Percentiles rank a stretch among this genome's conserved stretches.
These are phyloP conservation scores for Cytospora paraplurivora DNA, from an alignment of 2,329 filamentous ascomycete species.

Conservation along the genomic window DNA sequence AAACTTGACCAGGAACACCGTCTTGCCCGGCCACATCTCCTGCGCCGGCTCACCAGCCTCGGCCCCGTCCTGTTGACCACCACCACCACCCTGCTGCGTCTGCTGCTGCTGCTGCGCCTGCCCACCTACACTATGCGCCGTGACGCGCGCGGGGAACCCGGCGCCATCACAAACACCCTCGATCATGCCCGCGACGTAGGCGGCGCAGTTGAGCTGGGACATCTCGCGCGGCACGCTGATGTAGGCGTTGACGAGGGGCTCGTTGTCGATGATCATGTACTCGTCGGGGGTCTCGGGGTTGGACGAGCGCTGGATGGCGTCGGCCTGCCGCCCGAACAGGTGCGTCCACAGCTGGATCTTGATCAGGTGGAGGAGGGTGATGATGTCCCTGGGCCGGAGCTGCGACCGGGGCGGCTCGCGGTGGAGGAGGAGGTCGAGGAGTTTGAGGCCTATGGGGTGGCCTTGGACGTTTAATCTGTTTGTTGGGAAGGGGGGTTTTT, in stretches of 20 bases:
- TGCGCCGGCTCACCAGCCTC: slow-evolving; percentile 61
- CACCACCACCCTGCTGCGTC: slow-evolving; percentile 70
- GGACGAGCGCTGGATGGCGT: slow-evolving; percentile 86
- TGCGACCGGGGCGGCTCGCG: slow-evolving; percentile 71
- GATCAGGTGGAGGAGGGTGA: slow-evolving; percentile 92
- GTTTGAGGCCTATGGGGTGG: slow-evolving; percentile 88
- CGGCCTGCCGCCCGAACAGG: slow-evolving; percentile 87
- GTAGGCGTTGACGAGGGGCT: slow-evolving; percentile 92
- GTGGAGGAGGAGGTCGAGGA: slow-evolving; percentile 93
- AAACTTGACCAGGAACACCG: slow-evolving; percentile 94
- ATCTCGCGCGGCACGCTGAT: slow-evolving; percentile 93
- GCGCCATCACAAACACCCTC: slow-evolving; percentile 95
- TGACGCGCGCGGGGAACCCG: slow-evolving; percentile 85
- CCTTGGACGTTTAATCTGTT: slow-evolving; percentile 85
- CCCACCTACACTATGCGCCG: slow-evolving; percentile 75
- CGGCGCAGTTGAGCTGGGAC: slow-evolving; percentile 94
- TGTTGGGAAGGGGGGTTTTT: too few species aligned
- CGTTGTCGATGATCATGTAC: slow-evolving; percentile 99
- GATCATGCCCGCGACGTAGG: slow-evolving; percentile 91
- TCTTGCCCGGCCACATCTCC: slow-evolving; percentile 95
- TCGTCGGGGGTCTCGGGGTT: slow-evolving; percentile 83
- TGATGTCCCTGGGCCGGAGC: slow-evolving; percentile 81
- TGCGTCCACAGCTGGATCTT: slow-evolving; percentile 90
- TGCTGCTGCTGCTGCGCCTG: slow-evolving; percentile 37
- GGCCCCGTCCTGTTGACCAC: slow-evolving; percentile 78